Conservation (phyloP, 345 rosid genomes). For the Gossypium thurberi region DNA sequence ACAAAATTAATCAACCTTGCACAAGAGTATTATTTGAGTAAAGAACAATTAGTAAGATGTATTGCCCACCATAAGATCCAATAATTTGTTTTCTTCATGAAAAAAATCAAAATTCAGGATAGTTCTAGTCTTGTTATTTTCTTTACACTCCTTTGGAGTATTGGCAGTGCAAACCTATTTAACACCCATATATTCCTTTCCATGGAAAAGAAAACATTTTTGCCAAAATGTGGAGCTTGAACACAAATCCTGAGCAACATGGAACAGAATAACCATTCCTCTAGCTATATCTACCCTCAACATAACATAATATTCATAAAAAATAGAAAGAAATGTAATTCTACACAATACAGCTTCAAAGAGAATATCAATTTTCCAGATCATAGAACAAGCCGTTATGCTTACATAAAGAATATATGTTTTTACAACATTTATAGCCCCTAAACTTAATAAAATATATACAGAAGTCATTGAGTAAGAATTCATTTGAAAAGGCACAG, state of each 20-base stretch:
- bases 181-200: background rate
- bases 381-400: background rate
- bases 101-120: background rate
- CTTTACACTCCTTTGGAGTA: background rate
- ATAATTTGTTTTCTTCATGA: background rate
- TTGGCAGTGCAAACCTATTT: background rate
- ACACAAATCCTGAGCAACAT: background rate
- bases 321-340: background rate
- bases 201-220: background rate
- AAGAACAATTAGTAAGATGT: background rate
- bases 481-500: background rate
- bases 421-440: background rate
- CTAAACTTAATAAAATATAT: background rate
- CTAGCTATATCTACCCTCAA: background rate
- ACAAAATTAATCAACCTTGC: background rate
- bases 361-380: background rate
- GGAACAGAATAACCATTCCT: background rate
- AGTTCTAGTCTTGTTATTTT: background rate
- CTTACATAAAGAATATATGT: background rate
- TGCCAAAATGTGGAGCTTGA: background rate
- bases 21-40: background rate
- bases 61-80: background rate
- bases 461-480: background rate
- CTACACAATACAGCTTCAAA: background rate
- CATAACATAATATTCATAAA: background rate